Evolutionary conservation across 2,329 filamentous ascomycete species (phyloP).

Genomic region (Coniochaeta sp.): DNA sequence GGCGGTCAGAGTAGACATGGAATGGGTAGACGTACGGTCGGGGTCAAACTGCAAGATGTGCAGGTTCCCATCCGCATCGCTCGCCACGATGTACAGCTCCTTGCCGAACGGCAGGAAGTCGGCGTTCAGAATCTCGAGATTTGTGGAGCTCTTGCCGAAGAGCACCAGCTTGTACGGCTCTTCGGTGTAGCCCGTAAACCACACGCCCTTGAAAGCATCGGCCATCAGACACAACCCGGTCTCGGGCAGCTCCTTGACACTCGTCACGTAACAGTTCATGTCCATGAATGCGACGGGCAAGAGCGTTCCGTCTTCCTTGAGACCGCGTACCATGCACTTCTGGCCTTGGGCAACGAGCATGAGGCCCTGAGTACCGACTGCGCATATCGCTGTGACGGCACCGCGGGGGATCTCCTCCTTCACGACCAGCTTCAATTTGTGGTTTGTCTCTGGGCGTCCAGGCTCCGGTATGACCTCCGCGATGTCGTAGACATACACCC

Average conservation of each 20-base stretch:
- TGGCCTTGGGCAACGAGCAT: conserved; percentile 89
- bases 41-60: conserved; percentile 92
- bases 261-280: conserved; percentile 87
- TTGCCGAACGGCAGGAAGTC: conserved; percentile 86
- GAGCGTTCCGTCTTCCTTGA: conserved; percentile 91
- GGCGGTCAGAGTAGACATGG: neutral
- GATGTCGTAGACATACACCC: conserved; percentile 85
- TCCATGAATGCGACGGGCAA: conserved; percentile 96
- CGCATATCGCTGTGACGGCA: conserved; percentile 78
- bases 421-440: conserved; percentile 75
- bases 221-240: conserved; percentile 83
- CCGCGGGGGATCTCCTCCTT: conserved; percentile 89
- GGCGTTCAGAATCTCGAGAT: conserved; percentile 70
- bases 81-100: conserved; percentile 73
- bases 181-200: conserved; percentile 94
- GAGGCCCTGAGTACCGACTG: conserved; percentile 80
- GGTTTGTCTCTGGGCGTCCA: conserved; percentile 75
- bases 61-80: conserved; percentile 78
- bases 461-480: conserved; percentile 88
- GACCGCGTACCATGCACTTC: conserved; percentile 91
- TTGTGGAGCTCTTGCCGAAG: conserved; percentile 78
- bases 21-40: conserved; percentile 58
- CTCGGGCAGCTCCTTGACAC: conserved; percentile 73
- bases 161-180: conserved; percentile 94
- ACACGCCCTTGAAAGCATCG: conserved; percentile 87